phyloP scores from a whole-genome alignment of 2,329 filamentous ascomycete species.

The Plectosphaerella sp. region DNA sequence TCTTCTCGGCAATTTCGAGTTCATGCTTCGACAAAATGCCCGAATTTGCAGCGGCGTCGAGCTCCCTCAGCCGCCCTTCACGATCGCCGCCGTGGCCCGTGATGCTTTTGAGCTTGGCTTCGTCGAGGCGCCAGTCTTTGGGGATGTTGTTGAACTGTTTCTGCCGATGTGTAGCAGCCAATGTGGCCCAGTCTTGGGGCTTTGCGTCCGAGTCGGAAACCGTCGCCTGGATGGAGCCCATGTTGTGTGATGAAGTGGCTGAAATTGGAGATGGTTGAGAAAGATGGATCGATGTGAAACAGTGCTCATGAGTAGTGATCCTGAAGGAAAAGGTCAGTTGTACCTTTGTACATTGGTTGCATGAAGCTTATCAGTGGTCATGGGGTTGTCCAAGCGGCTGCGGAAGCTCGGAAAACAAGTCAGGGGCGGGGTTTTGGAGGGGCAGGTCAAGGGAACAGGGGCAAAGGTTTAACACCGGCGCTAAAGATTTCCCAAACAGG shows the following conservation, averaged over 20 bases:
- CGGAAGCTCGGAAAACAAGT: neutral
- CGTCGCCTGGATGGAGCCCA: neutral
- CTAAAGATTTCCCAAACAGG: no score
- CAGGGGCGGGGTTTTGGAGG: neutral
- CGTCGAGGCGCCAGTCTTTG: slow-evolving; percentile 6
- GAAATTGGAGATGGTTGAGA: no score
- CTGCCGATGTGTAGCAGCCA: slow-evolving; percentile 8
- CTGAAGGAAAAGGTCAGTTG: no score
- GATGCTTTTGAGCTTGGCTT: slow-evolving; percentile 3
- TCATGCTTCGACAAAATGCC: slow-evolving; percentile 13
- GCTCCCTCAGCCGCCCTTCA: slow-evolving; percentile 8
- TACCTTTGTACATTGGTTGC: no score
- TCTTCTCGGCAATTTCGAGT: slow-evolving; percentile 14
- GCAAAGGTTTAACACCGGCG: no score
- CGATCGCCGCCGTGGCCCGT: slow-evolving; percentile 3
- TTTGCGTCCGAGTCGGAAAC: neutral
- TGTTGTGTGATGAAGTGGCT: neutral
- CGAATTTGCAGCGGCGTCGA: slow-evolving; percentile 5
- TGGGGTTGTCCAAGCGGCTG: neutral
- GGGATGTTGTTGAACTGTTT: slow-evolving; percentile 10
- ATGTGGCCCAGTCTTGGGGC: slow-evolving; percentile 4
- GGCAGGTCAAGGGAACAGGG: neutral
- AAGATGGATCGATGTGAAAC: neutral
- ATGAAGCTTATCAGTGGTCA: no score
- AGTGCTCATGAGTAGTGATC: no score